Conservation (phyloP, 2,329 filamentous ascomycete genomes). For the Ophiostoma novo-ulmi region DNA sequence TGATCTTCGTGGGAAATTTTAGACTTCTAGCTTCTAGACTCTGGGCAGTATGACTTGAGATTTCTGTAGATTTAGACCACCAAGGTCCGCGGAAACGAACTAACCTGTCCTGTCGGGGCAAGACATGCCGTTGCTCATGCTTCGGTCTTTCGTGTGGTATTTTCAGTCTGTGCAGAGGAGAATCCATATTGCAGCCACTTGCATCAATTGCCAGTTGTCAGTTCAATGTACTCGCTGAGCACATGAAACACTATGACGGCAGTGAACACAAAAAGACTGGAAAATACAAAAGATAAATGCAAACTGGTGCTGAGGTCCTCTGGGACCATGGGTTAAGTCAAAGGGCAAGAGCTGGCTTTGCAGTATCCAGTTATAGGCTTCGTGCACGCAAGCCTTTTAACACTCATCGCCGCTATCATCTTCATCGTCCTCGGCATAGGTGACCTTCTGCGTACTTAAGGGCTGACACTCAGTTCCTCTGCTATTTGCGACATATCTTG, state of each 20-base stretch:
- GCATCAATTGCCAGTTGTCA: too few relatives aligned
- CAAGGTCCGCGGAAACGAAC: neutral
- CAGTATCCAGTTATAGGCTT: neutral
- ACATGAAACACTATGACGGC: too few relatives aligned
- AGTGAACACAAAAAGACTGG: neutral
- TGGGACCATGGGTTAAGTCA: too few relatives aligned
- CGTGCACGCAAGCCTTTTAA: neutral
- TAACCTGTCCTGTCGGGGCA: neutral
- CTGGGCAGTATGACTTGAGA: neutral
- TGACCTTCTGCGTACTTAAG: neutral
- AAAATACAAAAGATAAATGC: neutral
- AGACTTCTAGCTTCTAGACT: too few relatives aligned
- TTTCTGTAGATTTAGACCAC: neutral
- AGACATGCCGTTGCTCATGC: neutral
- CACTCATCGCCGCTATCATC: conserved; percentile 27
- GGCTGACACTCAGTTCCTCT: conserved; percentile 13
- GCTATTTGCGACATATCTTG: conserved; percentile 22
- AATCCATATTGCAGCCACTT: too few relatives aligned
- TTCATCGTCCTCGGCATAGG: conserved; percentile 24
- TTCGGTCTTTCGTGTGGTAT: too few relatives aligned
- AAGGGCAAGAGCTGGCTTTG: too few relatives aligned
- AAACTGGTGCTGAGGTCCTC: too few relatives aligned
- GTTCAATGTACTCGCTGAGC: too few relatives aligned
- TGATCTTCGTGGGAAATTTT: too few relatives aligned
- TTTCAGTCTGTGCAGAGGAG: too few relatives aligned